phyloP scores from a whole-genome alignment of 176 grass and related monocot species.

The Saccharum officinarum region DNA sequence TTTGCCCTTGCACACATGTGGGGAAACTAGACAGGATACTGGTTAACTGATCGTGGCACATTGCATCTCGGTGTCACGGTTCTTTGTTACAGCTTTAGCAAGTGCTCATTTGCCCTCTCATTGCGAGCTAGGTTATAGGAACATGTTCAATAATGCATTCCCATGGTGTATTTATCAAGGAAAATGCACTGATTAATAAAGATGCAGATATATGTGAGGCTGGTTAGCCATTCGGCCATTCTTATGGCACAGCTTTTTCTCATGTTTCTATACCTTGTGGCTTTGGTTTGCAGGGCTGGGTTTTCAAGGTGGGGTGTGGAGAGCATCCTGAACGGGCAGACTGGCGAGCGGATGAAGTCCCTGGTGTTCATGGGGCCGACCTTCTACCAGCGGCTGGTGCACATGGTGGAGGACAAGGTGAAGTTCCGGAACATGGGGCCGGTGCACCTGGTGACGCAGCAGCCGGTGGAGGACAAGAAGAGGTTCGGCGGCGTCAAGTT shows the following conservation, averaged over 20 bases:
- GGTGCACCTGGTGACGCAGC: constrained; percentile 65
- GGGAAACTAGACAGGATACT: background rate
- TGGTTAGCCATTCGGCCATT: too few relatives aligned
- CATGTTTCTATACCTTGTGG: background rate
- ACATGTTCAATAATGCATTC: background rate
- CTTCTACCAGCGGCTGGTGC: constrained; percentile 77
- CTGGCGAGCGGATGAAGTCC: constrained; percentile 60
- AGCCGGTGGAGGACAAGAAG: constrained; percentile 61
- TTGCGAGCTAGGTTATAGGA: background rate
- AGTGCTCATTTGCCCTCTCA: background rate
- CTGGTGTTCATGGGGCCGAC: constrained; percentile 80
- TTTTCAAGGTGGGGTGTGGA: constrained; percentile 72
- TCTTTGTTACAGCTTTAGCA: background rate
- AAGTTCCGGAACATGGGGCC: constrained; percentile 87
- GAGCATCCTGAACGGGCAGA: constrained; percentile 74
- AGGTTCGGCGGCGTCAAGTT: constrained; percentile 73
- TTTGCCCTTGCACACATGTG: too few relatives aligned
- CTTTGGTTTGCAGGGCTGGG: constrained; percentile 52
- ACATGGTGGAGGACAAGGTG: constrained; percentile 90
- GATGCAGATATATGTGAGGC: too few relatives aligned
- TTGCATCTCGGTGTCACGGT: background rate
- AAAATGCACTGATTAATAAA: too few relatives aligned
- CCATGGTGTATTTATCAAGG: background rate
- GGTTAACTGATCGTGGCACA: too few relatives aligned
- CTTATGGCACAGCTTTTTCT: background rate